phyloP scores from a whole-genome alignment of 2,329 filamentous ascomycete species.

The Xylariaceae sp. region DNA sequence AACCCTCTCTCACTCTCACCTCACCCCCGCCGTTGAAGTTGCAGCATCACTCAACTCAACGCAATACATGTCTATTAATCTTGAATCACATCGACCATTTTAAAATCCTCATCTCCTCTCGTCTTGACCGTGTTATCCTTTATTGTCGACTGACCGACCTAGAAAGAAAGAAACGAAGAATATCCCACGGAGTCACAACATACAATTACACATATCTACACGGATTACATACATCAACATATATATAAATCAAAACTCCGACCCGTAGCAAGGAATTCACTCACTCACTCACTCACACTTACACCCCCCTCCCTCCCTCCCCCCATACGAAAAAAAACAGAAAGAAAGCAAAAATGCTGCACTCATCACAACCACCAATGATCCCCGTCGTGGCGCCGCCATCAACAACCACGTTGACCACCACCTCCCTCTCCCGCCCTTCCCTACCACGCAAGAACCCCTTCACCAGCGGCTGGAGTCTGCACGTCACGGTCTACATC shows the following conservation, averaged over 20 bases:
- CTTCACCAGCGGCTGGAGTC: constrained; percentile 19
- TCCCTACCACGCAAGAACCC: constrained; percentile 16
- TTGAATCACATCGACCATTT: too few species aligned
- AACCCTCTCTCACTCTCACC: too few species aligned
- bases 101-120: too few species aligned
- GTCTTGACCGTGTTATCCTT: too few species aligned
- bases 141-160: too few species aligned
- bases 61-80: too few species aligned
- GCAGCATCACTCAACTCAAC: too few species aligned
- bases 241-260: not conserved
- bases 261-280: not conserved
- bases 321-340: not conserved
- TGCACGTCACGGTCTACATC: constrained; percentile 28
- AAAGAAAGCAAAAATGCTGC: constrained; percentile 12
- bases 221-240: not conserved
- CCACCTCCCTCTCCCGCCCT: constrained; percentile 3
- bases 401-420: constrained; percentile 8
- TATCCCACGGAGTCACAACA: not conserved
- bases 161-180: not conserved
- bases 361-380: constrained; percentile 15
- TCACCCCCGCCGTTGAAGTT: too few species aligned
- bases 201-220: not conserved
- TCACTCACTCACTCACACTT: too few species aligned
- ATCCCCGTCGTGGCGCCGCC: constrained; percentile 5
- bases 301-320: not conserved